Evolutionary conservation across 495 filamentous ascomycete genomes (phyloP).

Genomic region (Penicillium verhagenii): DNA sequence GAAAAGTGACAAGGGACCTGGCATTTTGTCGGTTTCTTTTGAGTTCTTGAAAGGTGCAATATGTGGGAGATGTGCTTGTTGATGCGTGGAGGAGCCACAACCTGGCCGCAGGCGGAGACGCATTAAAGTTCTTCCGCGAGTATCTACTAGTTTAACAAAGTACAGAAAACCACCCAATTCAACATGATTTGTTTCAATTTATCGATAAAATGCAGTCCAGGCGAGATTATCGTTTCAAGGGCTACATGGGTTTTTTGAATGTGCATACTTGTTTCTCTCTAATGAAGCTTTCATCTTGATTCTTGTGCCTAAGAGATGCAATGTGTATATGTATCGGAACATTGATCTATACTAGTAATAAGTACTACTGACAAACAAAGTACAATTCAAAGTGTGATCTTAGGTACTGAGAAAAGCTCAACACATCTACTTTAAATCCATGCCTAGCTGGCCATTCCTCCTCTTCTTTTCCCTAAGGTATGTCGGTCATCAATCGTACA

Average conservation of each 20-base stretch:
- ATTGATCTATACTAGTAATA: neutral
- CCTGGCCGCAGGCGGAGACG: constrained; percentile 41
- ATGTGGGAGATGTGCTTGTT: constrained; percentile 22
- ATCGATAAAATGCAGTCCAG: too few relatives aligned
- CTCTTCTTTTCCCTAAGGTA: neutral
- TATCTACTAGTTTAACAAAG: neutral
- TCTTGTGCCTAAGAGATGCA: too few relatives aligned
- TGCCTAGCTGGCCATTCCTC: neutral
- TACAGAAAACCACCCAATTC: neutral
- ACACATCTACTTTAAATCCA: neutral
- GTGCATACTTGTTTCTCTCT: too few relatives aligned
- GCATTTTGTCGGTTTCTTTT: constrained; percentile 35
- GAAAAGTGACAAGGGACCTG: constrained; percentile 71
- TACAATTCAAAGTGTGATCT: neutral
- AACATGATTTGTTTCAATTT: neutral
- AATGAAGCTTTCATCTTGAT: too few relatives aligned
- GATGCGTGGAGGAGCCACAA: constrained; percentile 34
- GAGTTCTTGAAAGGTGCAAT: constrained; percentile 8
- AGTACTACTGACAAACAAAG: neutral
- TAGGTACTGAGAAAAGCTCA: neutral
- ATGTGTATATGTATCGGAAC: too few relatives aligned
- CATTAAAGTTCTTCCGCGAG: constrained; percentile 39
- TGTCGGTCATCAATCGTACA: constrained; percentile 3
- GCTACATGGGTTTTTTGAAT: too few relatives aligned
- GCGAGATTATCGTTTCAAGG: too few relatives aligned